Base-by-base conservation (phyloP, 2,329 filamentous ascomycete species). In the Arachnopeziza araneosa region DNA sequence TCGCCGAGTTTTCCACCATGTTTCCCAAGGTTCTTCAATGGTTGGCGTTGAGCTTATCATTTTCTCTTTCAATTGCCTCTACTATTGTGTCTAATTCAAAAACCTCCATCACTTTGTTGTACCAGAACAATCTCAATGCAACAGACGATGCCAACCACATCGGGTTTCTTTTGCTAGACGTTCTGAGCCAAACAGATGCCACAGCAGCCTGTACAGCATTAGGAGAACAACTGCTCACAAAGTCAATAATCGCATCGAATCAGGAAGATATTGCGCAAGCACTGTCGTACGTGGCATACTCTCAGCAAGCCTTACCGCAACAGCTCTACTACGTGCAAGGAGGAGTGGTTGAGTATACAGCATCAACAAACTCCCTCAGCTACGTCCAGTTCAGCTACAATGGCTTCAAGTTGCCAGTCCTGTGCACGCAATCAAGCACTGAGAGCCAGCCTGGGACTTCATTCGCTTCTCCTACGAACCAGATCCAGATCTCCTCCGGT, bases 41-140 rank as follows among this genome's bases (percentile, higher is more conserved):
- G 36, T 12, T 44, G 17, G 36, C 17, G 12, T 44, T 44, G 12
- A 44, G 36, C 36, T 44, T 44, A 19, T 44, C 36, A 3, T 17
- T 44, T 44, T 44, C 36, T 44, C 36, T 44, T 30, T 24, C 24
- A 30, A 54, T 54, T 54, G 24, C 52, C 8, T 24, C 49, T 10
- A 36, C 56, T 22, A 50, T 57, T 24, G 32, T 64, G 19, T 65
- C 63, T 21, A 79, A 78, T 60, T 63, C 72, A 12, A 65, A 74
- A 24, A 78, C 75, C 1, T 81, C 79, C 1, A 66, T 82, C 57
- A 80, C 79, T 0, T 71, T 82, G 7, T 67, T 82, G 9, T 83
- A 79, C 61, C 80, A 82, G 66, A 83, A 83, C 69, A 82, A 82
- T 50, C 71, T 83, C 24, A 83, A 83, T 66, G 74, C 71, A 8